Evolutionary conservation across 805 yeast genomes (phyloP), one percentile per base, ranked within the genome.

Genomic region (Ogataea minuta): DNA sequence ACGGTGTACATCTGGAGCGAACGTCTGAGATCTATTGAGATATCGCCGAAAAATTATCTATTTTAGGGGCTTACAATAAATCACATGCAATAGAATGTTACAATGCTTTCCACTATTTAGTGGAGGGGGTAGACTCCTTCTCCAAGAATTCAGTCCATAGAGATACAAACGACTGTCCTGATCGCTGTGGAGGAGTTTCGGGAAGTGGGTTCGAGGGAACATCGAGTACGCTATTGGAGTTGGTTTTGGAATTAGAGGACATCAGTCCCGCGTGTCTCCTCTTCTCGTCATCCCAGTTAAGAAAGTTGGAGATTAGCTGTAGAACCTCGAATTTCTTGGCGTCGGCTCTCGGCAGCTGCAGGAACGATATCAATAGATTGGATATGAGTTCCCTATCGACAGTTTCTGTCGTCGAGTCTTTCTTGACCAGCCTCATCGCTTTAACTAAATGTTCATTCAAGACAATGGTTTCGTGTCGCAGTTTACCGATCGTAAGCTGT

Each of bases 391-490:
- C 96, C 56, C 84, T 82, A 60, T 91, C 98, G 2, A 91, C 88
- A 7, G 82, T 74, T 34, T 81, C 85, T 6, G 88, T 77, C 26
- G 79, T 78, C 28, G 85, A 77, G 36, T 82, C 84, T 56, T 81
- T 81, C 53, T 89, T 87, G 43, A 93, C 74, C 72, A 91, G 70
- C 17, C 87, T 78, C 45, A 91, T 66, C 1, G 98, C 95, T 55
- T 93, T 91, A n/a, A 96, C 89, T 39, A 93, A 66, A 64, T 93
- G 98, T 57, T 93, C 99, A 59, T 93, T 93, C 42, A 91, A 66
- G 17, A 87, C 86, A 8, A 93, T 91, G 2, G 95, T 91, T 60
- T 93, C 99, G 60, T 91, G 98, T 37, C 97, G 77, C 34, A 93
- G 72, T 58, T 91, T 93, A 2, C 98, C 98, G 36, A 93, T 78